phyloP scores from a whole-genome alignment of 164 flowering plant genomes.

The Macadamia integrifolia region DNA sequence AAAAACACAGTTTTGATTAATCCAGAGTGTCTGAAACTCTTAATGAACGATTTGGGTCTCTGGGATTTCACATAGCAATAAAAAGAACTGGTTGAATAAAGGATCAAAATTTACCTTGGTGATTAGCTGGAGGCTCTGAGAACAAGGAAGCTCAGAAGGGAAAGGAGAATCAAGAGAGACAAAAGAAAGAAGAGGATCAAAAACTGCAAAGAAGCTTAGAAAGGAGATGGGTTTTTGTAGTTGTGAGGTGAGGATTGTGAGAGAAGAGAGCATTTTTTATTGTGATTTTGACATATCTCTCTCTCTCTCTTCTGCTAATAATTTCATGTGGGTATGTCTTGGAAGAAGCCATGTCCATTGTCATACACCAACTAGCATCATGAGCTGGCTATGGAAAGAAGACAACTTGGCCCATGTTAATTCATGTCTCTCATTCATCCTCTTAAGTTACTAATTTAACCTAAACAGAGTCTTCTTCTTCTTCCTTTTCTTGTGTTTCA shows the following conservation, averaged over 20 bases:
- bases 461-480: too few species aligned
- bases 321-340: constrained; percentile 29
- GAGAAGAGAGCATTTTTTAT: too few species aligned
- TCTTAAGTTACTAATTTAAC: too few species aligned
- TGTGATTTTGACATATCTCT: too few species aligned
- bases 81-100: too few species aligned
- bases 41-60: not conserved
- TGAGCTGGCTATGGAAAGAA: constrained; percentile 38
- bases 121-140: too few species aligned
- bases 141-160: not conserved
- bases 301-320: constrained; percentile 2
- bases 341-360: constrained; percentile 11
- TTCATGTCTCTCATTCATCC: too few species aligned
- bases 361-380: constrained; percentile 14
- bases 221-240: constrained; percentile 13
- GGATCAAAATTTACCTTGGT: too few species aligned
- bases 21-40: not conserved
- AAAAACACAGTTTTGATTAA: not conserved
- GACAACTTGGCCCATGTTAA: constrained; percentile 11
- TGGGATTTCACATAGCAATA: too few species aligned
- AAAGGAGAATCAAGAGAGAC: constrained; percentile 2
- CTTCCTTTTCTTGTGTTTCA: too few species aligned
- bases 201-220: constrained; percentile 2
- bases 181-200: not conserved
- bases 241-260: not conserved